Evolutionary conservation across 345 rosid species (phyloP).

Genomic region (Sonneratia caseolaris): DNA sequence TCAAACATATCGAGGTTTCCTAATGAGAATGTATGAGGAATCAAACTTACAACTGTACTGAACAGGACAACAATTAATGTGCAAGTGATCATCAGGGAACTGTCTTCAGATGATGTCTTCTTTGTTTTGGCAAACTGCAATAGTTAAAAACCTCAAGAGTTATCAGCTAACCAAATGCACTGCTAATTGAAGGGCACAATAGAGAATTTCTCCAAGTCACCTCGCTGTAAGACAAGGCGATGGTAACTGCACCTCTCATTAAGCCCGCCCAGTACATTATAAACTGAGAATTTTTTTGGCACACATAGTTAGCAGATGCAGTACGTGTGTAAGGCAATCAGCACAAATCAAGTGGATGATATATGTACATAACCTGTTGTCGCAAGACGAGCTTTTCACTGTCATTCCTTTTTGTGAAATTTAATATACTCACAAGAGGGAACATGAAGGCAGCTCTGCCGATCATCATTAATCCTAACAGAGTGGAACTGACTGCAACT

Average conservation of each 20-base stretch:
- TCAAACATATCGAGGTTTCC: no score
- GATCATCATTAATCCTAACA: slow-evolving; percentile 34
- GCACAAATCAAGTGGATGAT: neutral
- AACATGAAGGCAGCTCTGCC: slow-evolving; percentile 58
- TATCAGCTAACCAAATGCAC: neutral
- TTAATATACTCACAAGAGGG: slow-evolving; percentile 36
- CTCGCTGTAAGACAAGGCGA: slow-evolving; percentile 46
- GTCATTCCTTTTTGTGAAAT: slow-evolving; percentile 15
- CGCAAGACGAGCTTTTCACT: slow-evolving; percentile 26
- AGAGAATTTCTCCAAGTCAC: slow-evolving; percentile 9
- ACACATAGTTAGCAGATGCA: neutral
- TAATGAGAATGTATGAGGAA: neutral
- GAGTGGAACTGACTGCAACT: slow-evolving; percentile 32
- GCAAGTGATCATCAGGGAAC: slow-evolving; percentile 39
- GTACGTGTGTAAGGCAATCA: neutral
- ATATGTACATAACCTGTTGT: slow-evolving; percentile 30
- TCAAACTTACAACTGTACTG: slow-evolving; percentile 41
- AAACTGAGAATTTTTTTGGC: slow-evolving; percentile 24
- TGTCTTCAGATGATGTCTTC: slow-evolving; percentile 4
- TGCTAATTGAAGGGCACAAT: neutral
- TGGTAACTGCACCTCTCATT: slow-evolving; percentile 62
- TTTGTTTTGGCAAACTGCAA: slow-evolving; percentile 31
- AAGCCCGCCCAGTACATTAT: slow-evolving; percentile 69
- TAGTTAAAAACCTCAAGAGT: neutral
- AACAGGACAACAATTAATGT: slow-evolving; percentile 52